phyloP scores from a whole-genome alignment of 1,139 yeast species.

The Nakaseomyces kungkrabaensis region DNA sequence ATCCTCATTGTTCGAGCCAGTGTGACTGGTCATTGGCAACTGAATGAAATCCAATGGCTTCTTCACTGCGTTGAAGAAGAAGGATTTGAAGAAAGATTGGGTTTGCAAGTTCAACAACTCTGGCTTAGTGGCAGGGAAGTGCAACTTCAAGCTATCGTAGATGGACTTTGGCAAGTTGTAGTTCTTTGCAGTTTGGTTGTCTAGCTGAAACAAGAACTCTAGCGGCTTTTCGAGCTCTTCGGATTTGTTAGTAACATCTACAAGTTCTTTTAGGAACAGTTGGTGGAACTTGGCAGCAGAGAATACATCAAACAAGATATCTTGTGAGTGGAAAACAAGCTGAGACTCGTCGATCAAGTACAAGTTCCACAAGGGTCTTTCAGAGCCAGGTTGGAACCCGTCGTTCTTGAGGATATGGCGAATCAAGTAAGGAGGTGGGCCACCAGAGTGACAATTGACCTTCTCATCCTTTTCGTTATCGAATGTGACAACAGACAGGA shows the following conservation, averaged over 20 bases:
- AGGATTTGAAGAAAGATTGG: conserved; percentile 21
- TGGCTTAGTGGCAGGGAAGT: conserved; percentile 19
- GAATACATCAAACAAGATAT: conserved; percentile 24
- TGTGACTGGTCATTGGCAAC: neutral
- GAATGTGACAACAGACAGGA: conserved; percentile 19
- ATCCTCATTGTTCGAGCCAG: conserved; percentile 4
- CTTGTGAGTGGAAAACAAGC: conserved; percentile 26
- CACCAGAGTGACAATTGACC: conserved; percentile 21
- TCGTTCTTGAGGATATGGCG: conserved; percentile 23
- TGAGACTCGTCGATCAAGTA: conserved; percentile 21
- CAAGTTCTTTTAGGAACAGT: conserved; percentile 7
- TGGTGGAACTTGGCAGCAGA: conserved; percentile 26
- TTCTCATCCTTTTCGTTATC: conserved; percentile 20
- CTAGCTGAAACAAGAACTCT: neutral
- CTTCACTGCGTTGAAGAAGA: conserved; percentile 19
- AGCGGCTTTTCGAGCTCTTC: neutral
- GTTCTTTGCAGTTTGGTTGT: neutral
- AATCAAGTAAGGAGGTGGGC: conserved; percentile 21
- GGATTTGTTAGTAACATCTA: neutral
- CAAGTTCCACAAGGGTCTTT: conserved; percentile 23
- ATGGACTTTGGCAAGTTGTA: conserved; percentile 15
- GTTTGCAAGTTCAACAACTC: conserved; percentile 21
- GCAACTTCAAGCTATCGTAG: conserved; percentile 15
- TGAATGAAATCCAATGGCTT: conserved; percentile 16
- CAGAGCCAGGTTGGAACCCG: conserved; percentile 16